Evolutionary conservation across 208 protist species (phyloP).

Genomic region (Leishmania tarentolae): DNA sequence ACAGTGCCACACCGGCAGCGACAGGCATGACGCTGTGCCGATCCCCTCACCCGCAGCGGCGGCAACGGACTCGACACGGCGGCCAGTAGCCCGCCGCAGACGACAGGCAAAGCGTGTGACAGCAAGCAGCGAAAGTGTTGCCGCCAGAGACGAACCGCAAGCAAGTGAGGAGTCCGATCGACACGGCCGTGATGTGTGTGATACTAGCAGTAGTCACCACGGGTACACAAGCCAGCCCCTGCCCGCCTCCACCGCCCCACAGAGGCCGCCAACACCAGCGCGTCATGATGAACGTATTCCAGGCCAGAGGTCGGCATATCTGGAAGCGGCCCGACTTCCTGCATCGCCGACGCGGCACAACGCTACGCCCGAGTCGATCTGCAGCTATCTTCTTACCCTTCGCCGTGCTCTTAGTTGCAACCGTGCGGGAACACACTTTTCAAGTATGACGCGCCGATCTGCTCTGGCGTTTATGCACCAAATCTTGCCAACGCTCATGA

Average conservation of each 20-base stretch:
- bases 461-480: background rate
- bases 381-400: conserved; percentile 10
- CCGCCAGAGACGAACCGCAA: background rate
- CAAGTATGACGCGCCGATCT: background rate
- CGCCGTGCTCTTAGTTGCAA: background rate
- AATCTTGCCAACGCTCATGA: conserved; percentile 2
- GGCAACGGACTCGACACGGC: background rate
- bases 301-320: no score
- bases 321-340: conserved; percentile 1
- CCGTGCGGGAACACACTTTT: background rate
- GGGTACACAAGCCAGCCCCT: background rate
- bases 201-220: background rate
- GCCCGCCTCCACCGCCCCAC: background rate
- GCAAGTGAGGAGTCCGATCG: background rate
- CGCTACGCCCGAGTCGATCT: conserved; percentile 6
- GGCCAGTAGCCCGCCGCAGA: background rate
- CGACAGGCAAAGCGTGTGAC: conserved; percentile 3
- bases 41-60: background rate
- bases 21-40: background rate
- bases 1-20: background rate
- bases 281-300: background rate
- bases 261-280: background rate
- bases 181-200: background rate
- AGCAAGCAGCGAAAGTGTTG: background rate
- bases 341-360: background rate